phyloP scores from a whole-genome alignment of 345 rosid genomes.

The Gossypium turneri region DNA sequence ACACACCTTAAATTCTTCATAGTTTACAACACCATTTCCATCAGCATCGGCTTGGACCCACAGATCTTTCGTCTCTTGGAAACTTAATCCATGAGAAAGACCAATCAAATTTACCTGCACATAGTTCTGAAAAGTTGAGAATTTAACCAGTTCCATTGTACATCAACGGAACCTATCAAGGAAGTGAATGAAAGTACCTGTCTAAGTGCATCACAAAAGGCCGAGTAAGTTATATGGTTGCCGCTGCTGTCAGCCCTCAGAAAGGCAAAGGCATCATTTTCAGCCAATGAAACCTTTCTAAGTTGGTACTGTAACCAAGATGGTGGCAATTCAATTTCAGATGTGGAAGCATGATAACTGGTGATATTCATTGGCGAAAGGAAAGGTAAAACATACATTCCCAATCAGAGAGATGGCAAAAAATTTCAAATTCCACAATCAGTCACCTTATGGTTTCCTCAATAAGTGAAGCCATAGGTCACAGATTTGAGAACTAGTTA shows the following conservation, averaged over 20 bases:
- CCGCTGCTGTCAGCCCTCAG: slow-evolving; percentile 47
- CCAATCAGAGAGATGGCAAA: background rate
- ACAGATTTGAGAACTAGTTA: slow-evolving; percentile 1
- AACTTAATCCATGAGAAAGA: slow-evolving; percentile 54
- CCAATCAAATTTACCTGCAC: slow-evolving; percentile 53
- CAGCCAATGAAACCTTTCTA: slow-evolving; percentile 49
- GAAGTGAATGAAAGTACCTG: slow-evolving; percentile 39
- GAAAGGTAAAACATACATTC: background rate
- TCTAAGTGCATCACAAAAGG: slow-evolving; percentile 57
- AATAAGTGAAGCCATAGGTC: background rate
- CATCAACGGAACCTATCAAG: background rate
- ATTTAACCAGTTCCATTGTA: background rate
- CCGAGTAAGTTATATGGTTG: slow-evolving; percentile 47
- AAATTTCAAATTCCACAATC: no score
- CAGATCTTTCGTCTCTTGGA: slow-evolving; percentile 52
- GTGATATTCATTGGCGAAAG: slow-evolving; percentile 1
- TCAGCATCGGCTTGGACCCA: slow-evolving; percentile 58
- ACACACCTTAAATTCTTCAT: slow-evolving; percentile 58
- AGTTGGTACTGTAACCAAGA: slow-evolving; percentile 49
- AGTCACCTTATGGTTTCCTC: no score
- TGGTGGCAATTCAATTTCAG: slow-evolving; percentile 13
- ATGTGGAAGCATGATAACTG: background rate
- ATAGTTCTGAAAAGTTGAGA: slow-evolving; percentile 12
- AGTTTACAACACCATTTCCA: slow-evolving; percentile 57
- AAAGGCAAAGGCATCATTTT: slow-evolving; percentile 54